Percentiles rank a stretch among this genome's conserved stretches.
phyloP scores from a whole-genome alignment of 257 asterid species.

The Ilex aquifolium region DNA sequence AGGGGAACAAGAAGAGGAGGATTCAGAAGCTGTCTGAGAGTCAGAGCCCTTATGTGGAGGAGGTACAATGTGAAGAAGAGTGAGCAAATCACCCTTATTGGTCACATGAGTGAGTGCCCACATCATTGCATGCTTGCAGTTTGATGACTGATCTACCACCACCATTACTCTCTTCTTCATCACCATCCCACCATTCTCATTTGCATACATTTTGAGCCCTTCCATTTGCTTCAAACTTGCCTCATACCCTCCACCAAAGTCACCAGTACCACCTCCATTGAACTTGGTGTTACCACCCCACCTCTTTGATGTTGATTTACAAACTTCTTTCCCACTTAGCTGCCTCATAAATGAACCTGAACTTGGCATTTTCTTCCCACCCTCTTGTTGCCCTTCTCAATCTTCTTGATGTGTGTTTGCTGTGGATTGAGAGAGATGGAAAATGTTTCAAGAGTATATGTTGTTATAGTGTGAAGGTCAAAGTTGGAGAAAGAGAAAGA shows the following conservation, averaged over 20 bases:
- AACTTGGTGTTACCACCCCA: conserved; percentile 34
- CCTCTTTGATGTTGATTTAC: conserved; percentile 56
- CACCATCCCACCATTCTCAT: conserved; percentile 18
- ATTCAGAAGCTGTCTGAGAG: conserved; percentile 15
- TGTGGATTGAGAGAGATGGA: too few species aligned
- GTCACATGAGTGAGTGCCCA: conserved; percentile 92
- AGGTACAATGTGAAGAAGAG: conserved; percentile 66
- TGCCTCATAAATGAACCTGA: conserved; percentile 67
- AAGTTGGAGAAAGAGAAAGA: too few species aligned
- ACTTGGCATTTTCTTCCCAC: conserved; percentile 34
- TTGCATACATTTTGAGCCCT: conserved; percentile 18
- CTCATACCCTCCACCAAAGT: conserved; percentile 5
- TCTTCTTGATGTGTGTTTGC: too few species aligned
- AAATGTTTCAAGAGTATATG: too few species aligned
- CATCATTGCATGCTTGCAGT: conserved; percentile 83
- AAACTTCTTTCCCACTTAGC: conserved; percentile 65
- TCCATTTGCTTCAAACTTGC: conserved; percentile 39
- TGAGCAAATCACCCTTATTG: conserved; percentile 69
- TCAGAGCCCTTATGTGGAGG: conserved; percentile 28
- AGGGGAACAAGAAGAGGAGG: conserved; percentile 28
- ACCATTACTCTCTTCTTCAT: conserved; percentile 92
- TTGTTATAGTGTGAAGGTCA: too few species aligned
- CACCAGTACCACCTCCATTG: background rate
- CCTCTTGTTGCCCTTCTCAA: background rate
- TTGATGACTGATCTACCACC: conserved; percentile 67